These are phyloP conservation scores for Aegilops umbellulata DNA, from an alignment of 176 grass and related monocot genomes.

Conservation along the genomic window DNA sequence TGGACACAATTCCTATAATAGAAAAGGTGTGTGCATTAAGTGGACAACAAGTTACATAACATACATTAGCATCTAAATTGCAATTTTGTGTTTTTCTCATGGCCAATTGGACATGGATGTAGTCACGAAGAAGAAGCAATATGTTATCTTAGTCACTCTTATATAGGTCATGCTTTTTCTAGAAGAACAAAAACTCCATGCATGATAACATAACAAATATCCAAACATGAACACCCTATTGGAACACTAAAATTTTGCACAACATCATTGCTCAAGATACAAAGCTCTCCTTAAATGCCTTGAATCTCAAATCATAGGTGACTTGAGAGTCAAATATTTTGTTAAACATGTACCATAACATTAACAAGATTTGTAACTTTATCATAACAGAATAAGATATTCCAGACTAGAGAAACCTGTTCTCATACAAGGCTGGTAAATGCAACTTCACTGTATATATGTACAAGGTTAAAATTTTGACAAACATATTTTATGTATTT, in stretches of 20 bases:
- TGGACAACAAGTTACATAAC: conserved; percentile 6
- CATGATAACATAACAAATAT: neutral
- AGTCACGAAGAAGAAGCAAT: neutral
- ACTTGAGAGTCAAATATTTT: neutral
- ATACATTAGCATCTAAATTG: neutral
- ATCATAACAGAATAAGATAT: neutral
- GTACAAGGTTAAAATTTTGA: neutral
- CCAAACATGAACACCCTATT: neutral
- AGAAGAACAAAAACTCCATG: neutral
- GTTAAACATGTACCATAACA: neutral
- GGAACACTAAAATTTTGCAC: neutral
- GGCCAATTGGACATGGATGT: neutral
- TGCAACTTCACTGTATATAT: neutral
- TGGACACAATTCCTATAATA: conserved; percentile 72
- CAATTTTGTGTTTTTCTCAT: neutral
- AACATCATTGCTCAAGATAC: neutral
- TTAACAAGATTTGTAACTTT: neutral
- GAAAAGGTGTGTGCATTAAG: neutral
- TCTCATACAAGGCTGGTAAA: neutral
- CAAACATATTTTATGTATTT: neutral
- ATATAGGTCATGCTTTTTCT: neutral
- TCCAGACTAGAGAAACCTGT: neutral
- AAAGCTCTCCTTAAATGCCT: neutral
- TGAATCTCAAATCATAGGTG: neutral
- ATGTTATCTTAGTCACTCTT: neutral